Evolutionary conservation across 108 stramenopile genomes (phyloP).

Genomic region (Mediolabrus comicus): DNA sequence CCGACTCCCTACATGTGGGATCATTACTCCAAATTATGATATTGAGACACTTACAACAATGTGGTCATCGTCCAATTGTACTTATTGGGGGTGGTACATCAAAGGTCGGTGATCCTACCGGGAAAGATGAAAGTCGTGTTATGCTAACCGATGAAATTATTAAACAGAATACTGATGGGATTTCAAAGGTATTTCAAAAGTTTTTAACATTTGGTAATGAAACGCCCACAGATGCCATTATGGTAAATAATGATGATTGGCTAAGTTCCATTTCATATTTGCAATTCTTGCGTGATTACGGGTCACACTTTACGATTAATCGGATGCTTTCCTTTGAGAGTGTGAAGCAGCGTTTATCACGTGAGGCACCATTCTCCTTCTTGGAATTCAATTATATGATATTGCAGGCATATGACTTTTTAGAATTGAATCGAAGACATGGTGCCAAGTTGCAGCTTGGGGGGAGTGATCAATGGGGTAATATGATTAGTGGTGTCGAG

Average conservation of each 20-base stretch:
- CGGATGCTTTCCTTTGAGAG: conserved; percentile 96
- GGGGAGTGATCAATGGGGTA: conserved; percentile 99
- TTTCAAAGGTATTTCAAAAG: conserved; percentile 80
- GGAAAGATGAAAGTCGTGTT: conserved; percentile 92
- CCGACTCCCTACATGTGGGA: conserved; percentile 96
- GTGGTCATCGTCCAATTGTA: conserved; percentile 88
- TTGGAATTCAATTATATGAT: conserved; percentile 99
- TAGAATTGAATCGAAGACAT: conserved; percentile 87
- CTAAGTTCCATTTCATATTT: conserved; percentile 78
- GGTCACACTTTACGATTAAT: conserved; percentile 96
- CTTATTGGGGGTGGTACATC: conserved; percentile 95
- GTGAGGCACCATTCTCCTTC: conserved; percentile 93
- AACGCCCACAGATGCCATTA: conserved; percentile 65
- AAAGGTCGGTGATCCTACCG: conserved; percentile 98
- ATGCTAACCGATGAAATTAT: conserved; percentile 87
- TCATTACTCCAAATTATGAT: conserved; percentile 97
- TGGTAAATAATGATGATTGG: conserved; percentile 98
- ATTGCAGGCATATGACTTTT: conserved; percentile 97
- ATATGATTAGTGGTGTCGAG: conserved; percentile 95
- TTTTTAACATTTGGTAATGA: conserved; percentile 73
- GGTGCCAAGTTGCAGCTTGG: conserved; percentile 90
- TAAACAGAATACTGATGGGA: conserved; percentile 73
- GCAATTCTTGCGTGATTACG: conserved; percentile 94
- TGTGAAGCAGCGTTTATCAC: conserved; percentile 88
- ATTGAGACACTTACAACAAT: conserved; percentile 87